Percentiles rank a stretch among this genome's conserved stretches.
phyloP scores from a whole-genome alignment of 169 alveolate genomes.

The Eimeria maxima region DNA sequence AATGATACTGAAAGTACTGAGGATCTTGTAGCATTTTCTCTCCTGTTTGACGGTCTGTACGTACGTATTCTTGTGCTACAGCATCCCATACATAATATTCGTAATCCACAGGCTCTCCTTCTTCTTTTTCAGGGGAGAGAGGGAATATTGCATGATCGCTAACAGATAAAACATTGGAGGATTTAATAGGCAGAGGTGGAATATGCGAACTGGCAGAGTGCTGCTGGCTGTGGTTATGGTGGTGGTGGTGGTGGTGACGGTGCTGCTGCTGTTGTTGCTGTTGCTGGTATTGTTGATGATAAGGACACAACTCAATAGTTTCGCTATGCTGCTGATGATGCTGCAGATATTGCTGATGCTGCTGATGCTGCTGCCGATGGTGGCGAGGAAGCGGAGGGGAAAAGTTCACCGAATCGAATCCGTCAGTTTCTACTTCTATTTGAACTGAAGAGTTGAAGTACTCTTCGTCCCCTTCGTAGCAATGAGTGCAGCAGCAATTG shows the following conservation, averaged over 20 bases:
- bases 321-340: conserved; percentile 7
- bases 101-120: conserved; percentile 44
- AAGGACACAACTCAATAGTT: neutral
- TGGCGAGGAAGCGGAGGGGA: neutral
- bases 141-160: neutral
- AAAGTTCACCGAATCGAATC: neutral
- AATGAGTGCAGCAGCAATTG: neutral
- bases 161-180: neutral
- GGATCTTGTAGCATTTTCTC: conserved; percentile 79
- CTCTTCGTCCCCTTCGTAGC: neutral
- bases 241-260: conserved; percentile 13
- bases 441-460: neutral
- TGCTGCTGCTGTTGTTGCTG: neutral
- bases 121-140: neutral
- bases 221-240: conserved; percentile 9
- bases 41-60: conserved; percentile 70
- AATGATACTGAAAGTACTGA: conserved; percentile 74
- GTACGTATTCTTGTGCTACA: conserved; percentile 62
- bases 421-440: neutral
- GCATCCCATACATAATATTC: conserved; percentile 79
- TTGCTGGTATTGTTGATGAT: conserved; percentile 33
- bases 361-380: neutral
- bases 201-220: neutral
- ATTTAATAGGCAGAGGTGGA: neutral
- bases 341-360: no score